These are phyloP conservation scores for Polyporus arcularius DNA, from an alignment of 768 basidiomycete species.

Conservation along the genomic window DNA sequence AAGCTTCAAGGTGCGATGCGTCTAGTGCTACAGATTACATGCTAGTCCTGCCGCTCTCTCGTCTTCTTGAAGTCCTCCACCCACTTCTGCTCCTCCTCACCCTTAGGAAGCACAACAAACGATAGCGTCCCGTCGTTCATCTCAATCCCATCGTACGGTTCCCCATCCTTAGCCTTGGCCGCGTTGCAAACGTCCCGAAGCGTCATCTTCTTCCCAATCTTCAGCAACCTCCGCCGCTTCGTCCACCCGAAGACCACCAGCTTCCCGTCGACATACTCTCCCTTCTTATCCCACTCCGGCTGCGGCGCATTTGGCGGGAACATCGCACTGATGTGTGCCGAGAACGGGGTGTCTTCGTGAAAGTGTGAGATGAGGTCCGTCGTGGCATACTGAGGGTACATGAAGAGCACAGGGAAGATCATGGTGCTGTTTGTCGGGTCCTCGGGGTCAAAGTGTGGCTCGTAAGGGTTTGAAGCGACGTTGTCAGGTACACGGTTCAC, in stretches of 20 bases:
- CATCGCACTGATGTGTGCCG: conserved; percentile 75
- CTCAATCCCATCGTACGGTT: conserved; percentile 76
- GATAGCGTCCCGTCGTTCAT: conserved; percentile 80
- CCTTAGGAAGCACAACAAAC: conserved; percentile 78
- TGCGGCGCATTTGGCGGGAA: conserved; percentile 70
- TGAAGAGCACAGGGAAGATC: conserved; percentile 86
- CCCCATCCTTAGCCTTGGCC: conserved; percentile 59
- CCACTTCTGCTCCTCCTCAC: conserved; percentile 79
- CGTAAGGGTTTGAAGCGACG: conserved; percentile 55
- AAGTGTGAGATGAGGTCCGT: conserved; percentile 90
- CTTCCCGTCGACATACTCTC: conserved; percentile 63
- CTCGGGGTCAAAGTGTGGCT: conserved; percentile 67
- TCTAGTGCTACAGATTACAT: not conserved
- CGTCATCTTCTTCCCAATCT: conserved; percentile 90
- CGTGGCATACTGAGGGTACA: conserved; percentile 88
- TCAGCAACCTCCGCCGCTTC: conserved; percentile 71
- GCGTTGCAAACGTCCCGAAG: conserved; percentile 73
- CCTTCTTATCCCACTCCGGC: conserved; percentile 75
- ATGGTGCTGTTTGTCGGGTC: conserved; percentile 61
- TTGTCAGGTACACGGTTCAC: conserved; percentile 50
- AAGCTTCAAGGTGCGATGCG: too few species aligned
- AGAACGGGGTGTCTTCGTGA: conserved; percentile 81
- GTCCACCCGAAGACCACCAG: conserved; percentile 88
- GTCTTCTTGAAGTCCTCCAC: conserved; percentile 78
- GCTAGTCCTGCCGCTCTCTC: not conserved